Evolutionary conservation across 1,284 basidiomycete genomes (phyloP).

Genomic region (Trametes polyzona): DNA sequence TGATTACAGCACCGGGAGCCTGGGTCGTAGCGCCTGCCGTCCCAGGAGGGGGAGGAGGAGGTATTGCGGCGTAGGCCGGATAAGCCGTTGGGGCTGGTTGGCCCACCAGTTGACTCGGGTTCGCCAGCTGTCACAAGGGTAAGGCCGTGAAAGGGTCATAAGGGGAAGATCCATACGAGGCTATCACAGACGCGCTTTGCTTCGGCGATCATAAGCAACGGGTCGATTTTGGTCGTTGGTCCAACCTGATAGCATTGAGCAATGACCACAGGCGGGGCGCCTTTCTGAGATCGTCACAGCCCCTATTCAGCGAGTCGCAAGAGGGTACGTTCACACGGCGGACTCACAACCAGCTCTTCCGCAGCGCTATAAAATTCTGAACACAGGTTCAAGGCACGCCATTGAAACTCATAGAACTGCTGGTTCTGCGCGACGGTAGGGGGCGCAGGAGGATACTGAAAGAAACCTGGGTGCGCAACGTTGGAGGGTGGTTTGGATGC

Average conservation of each 20-base stretch:
- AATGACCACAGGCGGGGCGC: slow-evolving; percentile 69
- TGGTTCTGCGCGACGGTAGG: slow-evolving; percentile 62
- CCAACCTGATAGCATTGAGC: slow-evolving; percentile 80
- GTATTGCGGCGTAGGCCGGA: slow-evolving; percentile 29
- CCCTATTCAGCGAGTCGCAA: slow-evolving; percentile 4
- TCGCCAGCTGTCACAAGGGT: slow-evolving; percentile 57
- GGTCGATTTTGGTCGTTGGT: slow-evolving; percentile 68
- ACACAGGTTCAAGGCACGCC: slow-evolving; percentile 79
- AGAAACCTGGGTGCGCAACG: slow-evolving; percentile 48
- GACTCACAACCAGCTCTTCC: slow-evolving; percentile 77
- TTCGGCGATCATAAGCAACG: slow-evolving; percentile 69
- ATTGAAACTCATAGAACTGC: slow-evolving; percentile 83
- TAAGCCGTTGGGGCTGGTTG: slow-evolving; percentile 64
- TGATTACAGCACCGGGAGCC: slow-evolving; percentile 50
- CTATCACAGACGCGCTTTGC: slow-evolving; percentile 78
- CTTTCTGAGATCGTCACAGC: slow-evolving; percentile 53
- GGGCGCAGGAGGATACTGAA: slow-evolving; percentile 39
- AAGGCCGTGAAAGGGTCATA: slow-evolving; percentile 9
- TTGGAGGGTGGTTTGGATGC: slow-evolving; percentile 41
- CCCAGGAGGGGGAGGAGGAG: slow-evolving; percentile 31
- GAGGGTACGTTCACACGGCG: slow-evolving; percentile 10
- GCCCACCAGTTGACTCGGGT: slow-evolving; percentile 65
- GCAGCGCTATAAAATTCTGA: slow-evolving; percentile 84
- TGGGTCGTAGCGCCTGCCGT: slow-evolving; percentile 32
- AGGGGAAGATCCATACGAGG: slow-evolving; percentile 50